Evolutionary conservation across 2,329 filamentous ascomycete species (phyloP).

Genomic region (Volutella citrinella): DNA sequence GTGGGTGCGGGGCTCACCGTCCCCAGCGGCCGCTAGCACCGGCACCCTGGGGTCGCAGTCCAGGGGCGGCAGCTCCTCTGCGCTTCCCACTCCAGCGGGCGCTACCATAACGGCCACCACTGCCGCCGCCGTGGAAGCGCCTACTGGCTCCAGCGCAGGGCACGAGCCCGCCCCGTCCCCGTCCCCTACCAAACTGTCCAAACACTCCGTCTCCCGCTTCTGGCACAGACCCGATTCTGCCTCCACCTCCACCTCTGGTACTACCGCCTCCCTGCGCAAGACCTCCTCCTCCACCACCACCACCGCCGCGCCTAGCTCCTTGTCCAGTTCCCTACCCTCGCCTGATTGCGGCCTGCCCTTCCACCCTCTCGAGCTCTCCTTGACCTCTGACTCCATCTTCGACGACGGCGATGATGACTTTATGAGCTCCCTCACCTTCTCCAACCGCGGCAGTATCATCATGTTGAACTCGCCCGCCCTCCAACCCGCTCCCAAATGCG

Average conservation of each 20-base stretch:
- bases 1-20: constrained; percentile 22
- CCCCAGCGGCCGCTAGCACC: constrained; percentile 11
- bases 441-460: constrained; percentile 63
- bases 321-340: too few relatives aligned
- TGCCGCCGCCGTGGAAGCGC: constrained; percentile 12
- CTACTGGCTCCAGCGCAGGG: constrained; percentile 8
- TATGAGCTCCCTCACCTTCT: constrained; percentile 55
- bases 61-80: constrained; percentile 1
- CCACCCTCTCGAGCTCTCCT: constrained; percentile 52
- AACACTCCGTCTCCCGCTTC: constrained; percentile 25
- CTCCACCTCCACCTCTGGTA: constrained; percentile 22
- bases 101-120: constrained; percentile 15
- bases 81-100: constrained; percentile 11
- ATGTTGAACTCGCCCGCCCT: constrained; percentile 33
- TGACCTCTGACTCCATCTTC: constrained; percentile 54
- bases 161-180: constrained; percentile 16
- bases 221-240: constrained; percentile 24
- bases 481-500: constrained; percentile 9
- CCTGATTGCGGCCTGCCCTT: constrained; percentile 35
- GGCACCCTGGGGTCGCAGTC: constrained; percentile 14
- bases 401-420: constrained; percentile 60
- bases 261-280: too few relatives aligned
- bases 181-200: too few relatives aligned
- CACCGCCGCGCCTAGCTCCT: too few relatives aligned
- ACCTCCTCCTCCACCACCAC: too few relatives aligned